Evolutionary conservation across 1,284 basidiomycete genomes (phyloP), one percentile per base, ranked within the genome.

Genomic region (Porogramme epimiltina): DNA sequence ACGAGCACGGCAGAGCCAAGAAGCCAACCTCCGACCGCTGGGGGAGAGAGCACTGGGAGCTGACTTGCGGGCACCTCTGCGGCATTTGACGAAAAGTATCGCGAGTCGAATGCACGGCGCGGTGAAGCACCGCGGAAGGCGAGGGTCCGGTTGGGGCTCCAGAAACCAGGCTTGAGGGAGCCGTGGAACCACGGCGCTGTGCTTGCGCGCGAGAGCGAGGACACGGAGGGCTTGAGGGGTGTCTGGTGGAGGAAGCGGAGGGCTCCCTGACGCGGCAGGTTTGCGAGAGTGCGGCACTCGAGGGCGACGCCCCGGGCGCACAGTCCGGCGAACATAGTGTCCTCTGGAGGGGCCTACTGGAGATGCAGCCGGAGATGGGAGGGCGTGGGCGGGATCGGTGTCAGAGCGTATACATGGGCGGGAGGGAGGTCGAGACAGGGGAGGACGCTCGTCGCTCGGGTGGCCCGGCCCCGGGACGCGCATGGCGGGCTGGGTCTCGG

Each of bases 1-100:
- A 97, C 93, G 38, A 99, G 77, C 4, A 83, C 84, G 0, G 93
- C 90, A 18, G 92, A 94, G 34, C 81, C 70, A 63, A 95, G 79
- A 18, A 98, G 82, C 89, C 95, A 97, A 56, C 82, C 74, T 16
- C 82, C 87, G 4, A 98, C 91, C 11, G 84, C 73, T 0, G 87
- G 89, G 1, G 87, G 77, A 8, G 94, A 85, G 22, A 93, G 77
- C 16, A 83, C 70, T 0, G 84, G 85, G 16, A 82, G 67, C 26
- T 72, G 66, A 23, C 69, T 56, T 18, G 64, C 45, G 26, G 63
- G 44, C 26, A 66, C 56, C 33, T 60, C 36, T 25, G 70, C 59
- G 26, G 66, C 59, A 47, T 77, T 70, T 15, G 72, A 69, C 13
- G 76, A 77, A 64, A 78, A 74, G 62, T 70, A 74, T 19, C 74